Evolutionary conservation across 2,329 filamentous ascomycete species (phyloP), one percentile per base, ranked within the genome.

Genomic region (Calonectria pseudoturangicola): DNA sequence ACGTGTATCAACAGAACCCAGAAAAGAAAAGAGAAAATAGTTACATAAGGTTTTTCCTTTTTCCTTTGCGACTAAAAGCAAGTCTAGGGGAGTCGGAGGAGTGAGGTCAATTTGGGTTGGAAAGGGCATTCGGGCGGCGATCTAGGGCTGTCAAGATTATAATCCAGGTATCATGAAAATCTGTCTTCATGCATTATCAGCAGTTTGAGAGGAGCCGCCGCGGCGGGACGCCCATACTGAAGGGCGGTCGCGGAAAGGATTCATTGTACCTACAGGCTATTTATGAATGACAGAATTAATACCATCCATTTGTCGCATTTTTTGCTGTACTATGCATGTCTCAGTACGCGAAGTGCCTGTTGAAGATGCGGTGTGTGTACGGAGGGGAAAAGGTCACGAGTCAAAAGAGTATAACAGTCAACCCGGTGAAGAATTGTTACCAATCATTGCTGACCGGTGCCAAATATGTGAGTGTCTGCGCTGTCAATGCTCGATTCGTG

Each of bases 1-100:
- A 76, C 77, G 75, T 79, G 78, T 79, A 79, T 79, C 70, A 80
- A 79, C 78, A 79, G 73, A 74, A 76, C 45, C 54, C 76, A 79
- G 73, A 78, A 69, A 73, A 63, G 70, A 79, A 77, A 75, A 80
- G 72, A 80, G 73, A 79, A 78, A 79, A 77, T 79, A 80, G 77
- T 78, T 69, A 73, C 66, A 79, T 71, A 78, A 76, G 76, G 75
- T 78, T 77, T 73, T 75, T 76, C 41, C 54, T 75, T 78, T 80
- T 72, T 72, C 74, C 74, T 77, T 77, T 79, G 65, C 73, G 47
- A 54, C 45, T 30, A 71, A 73, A 76, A 73, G 28, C 70, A 73
- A 69, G 76, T 65, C 30, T 70, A 66, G 68, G 75, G 79, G 78
- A 80, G 76, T 79, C 76, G 68, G 72, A 69, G 66, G 30, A 75